Conservation (phyloP, 768 basidiomycete species). For the Saitozyma podzolica region DNA sequence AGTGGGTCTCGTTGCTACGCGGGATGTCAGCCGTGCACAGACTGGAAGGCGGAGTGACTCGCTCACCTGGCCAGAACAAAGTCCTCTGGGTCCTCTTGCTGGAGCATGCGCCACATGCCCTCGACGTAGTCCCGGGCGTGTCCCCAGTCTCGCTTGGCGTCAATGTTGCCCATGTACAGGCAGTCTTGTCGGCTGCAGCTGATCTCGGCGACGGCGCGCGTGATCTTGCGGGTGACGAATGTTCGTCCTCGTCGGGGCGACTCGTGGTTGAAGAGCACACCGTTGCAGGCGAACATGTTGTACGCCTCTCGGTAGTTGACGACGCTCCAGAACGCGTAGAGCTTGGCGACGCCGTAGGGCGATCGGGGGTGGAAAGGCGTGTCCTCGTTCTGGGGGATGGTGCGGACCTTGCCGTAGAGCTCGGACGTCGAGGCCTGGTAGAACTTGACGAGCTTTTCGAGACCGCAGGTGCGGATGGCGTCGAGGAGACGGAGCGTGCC, state of each 20-base stretch:
- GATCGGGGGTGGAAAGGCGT: constrained; percentile 97
- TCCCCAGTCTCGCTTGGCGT: constrained; percentile 96
- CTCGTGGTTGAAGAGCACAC: constrained; percentile 97
- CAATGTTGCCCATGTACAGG: constrained; percentile 90
- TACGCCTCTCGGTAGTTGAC: constrained; percentile 74
- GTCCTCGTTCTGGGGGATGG: constrained; percentile 91
- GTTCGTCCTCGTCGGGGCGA: constrained; percentile 91
- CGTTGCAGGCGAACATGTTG: constrained; percentile 94
- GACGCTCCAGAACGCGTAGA: constrained; percentile 57
- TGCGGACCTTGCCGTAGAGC: constrained; percentile 93
- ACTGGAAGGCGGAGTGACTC: constrained; percentile 52
- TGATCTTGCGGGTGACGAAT: constrained; percentile 94
- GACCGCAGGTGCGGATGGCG: constrained; percentile 86
- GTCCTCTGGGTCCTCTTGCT: constrained; percentile 75
- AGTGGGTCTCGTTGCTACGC: constrained; percentile 70
- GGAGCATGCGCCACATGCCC: constrained; percentile 97
- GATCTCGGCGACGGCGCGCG: constrained; percentile 90
- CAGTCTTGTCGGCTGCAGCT: constrained; percentile 82
- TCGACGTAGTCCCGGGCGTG: constrained; percentile 78
- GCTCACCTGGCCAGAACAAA: constrained; percentile 60
- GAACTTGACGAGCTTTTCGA: constrained; percentile 88
- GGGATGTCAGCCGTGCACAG: too few species aligned
- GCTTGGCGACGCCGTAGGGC: constrained; percentile 93
- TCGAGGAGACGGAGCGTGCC: constrained; percentile 94
- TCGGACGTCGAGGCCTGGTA: constrained; percentile 93